Conservation (phyloP, 768 basidiomycete species). For the Kwoniella heveanensis region DNA sequence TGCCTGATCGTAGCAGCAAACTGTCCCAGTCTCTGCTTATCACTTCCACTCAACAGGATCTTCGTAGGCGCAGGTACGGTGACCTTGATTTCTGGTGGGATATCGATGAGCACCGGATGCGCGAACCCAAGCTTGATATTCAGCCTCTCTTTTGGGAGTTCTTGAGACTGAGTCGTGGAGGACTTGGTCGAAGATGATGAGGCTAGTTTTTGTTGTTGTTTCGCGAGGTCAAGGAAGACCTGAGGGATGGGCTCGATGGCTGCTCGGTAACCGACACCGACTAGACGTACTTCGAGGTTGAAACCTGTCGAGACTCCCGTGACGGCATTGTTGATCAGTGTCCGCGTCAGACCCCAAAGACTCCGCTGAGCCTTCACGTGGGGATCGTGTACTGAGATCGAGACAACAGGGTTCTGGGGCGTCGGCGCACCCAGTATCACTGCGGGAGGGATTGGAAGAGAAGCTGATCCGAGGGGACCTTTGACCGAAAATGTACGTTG, state of each 20-base stretch:
- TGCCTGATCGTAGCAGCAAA: slow-evolving; percentile 84
- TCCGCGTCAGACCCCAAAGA: slow-evolving; percentile 94
- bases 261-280: slow-evolving; percentile 92
- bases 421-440: slow-evolving; percentile 55
- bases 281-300: slow-evolving; percentile 77
- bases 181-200: slow-evolving; percentile 63
- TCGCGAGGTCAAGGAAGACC: slow-evolving; percentile 34
- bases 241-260: slow-evolving; percentile 65
- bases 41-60: slow-evolving; percentile 76
- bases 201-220: slow-evolving; percentile 50
- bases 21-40: slow-evolving; percentile 83
- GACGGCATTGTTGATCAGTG: slow-evolving; percentile 85
- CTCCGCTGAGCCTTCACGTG: slow-evolving; percentile 74
- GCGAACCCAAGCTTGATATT: slow-evolving; percentile 93
- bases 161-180: slow-evolving; percentile 20
- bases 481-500: slow-evolving; percentile 61
- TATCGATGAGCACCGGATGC: slow-evolving; percentile 77
- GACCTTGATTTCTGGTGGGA: slow-evolving; percentile 78
- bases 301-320: slow-evolving; percentile 87
- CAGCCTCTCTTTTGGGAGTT: slow-evolving; percentile 57
- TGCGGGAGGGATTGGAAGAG: slow-evolving; percentile 61
- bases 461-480: slow-evolving; percentile 64
- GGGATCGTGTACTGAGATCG: slow-evolving; percentile 59
- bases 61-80: slow-evolving; percentile 80
- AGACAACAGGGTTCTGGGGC: slow-evolving; percentile 15